phyloP scores from a whole-genome alignment of 1,284 basidiomycete genomes.

The Cryptococcus depauperatus region DNA sequence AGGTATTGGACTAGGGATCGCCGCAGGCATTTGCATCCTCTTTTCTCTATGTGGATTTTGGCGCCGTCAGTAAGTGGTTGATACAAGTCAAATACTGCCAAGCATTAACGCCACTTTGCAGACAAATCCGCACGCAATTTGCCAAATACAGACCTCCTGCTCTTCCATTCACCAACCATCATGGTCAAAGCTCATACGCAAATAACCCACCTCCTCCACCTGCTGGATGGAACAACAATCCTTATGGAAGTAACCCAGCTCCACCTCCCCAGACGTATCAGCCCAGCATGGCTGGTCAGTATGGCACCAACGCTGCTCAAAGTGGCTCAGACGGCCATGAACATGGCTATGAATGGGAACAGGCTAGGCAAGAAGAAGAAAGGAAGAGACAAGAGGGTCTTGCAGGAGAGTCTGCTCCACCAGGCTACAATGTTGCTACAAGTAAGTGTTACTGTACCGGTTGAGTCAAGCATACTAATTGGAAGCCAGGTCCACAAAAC shows the following conservation, averaged over 20 bases:
- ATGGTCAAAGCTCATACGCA: conserved; percentile 21
- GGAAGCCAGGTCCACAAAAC: conserved; percentile 9
- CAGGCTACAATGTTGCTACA: conserved; percentile 34
- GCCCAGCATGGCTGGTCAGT: conserved; percentile 31
- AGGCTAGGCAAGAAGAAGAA: conserved; percentile 36
- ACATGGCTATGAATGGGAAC: conserved; percentile 42
- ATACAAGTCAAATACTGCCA: conserved; percentile 1
- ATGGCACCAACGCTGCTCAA: conserved; percentile 11
- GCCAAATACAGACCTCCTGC: conserved; percentile 30
- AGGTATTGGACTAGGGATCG: conserved; percentile 41
- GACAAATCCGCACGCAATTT: conserved; percentile 22
- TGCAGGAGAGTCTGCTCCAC: conserved; percentile 13
- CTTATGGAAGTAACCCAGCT: conserved; percentile 12
- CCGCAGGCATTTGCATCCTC: conserved; percentile 29
- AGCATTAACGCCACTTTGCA: conserved; percentile 1
- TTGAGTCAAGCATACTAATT: neutral
- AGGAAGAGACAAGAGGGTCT: conserved; percentile 15
- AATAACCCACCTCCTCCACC: conserved; percentile 32
- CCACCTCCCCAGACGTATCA: conserved; percentile 35
- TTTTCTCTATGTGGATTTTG: conserved; percentile 25
- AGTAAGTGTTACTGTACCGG: conserved; percentile 14
- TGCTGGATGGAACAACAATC: conserved; percentile 10
- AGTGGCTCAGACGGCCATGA: conserved; percentile 19
- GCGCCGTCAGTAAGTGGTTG: conserved; percentile 36
- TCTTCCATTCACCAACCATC: conserved; percentile 19